phyloP scores from a whole-genome alignment of 139 green algal genomes.

The Picochlorum sp. region DNA sequence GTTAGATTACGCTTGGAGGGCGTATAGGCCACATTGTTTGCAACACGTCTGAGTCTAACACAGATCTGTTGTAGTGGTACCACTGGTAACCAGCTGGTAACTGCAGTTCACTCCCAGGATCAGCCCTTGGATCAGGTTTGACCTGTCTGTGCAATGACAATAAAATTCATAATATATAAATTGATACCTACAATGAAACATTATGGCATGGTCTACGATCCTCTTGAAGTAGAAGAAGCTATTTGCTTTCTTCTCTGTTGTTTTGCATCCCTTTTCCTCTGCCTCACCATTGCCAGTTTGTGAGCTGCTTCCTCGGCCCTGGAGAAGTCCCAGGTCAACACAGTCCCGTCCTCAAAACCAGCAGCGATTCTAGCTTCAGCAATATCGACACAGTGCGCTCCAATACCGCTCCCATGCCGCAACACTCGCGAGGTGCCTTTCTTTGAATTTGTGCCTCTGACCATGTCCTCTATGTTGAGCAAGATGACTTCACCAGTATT shows the following conservation, averaged over 20 bases:
- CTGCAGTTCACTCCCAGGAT: too few relatives aligned
- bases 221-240: background rate
- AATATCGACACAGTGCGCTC: constrained; percentile 37
- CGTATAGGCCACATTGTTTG: too few relatives aligned
- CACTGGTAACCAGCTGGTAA: too few relatives aligned
- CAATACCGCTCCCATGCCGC: background rate
- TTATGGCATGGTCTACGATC: too few relatives aligned
- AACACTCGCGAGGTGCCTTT: background rate
- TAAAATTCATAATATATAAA: too few relatives aligned
- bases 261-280: constrained; percentile 1
- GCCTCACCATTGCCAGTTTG: background rate
- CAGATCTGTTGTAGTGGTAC: too few relatives aligned
- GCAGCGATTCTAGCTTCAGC: constrained; percentile 36
- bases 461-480: constrained; percentile 19
- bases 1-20: too few relatives aligned
- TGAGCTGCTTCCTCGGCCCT: constrained; percentile 6
- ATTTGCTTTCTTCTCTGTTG: background rate
- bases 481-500: constrained; percentile 16
- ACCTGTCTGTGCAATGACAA: too few relatives aligned
- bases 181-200: too few relatives aligned
- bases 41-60: too few relatives aligned
- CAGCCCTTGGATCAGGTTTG: too few relatives aligned
- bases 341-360: constrained; percentile 15
- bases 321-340: constrained; percentile 28
- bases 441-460: constrained; percentile 4